phyloP scores from a whole-genome alignment of 2,329 filamentous ascomycete genomes.

The Trichoderma polysporum region DNA sequence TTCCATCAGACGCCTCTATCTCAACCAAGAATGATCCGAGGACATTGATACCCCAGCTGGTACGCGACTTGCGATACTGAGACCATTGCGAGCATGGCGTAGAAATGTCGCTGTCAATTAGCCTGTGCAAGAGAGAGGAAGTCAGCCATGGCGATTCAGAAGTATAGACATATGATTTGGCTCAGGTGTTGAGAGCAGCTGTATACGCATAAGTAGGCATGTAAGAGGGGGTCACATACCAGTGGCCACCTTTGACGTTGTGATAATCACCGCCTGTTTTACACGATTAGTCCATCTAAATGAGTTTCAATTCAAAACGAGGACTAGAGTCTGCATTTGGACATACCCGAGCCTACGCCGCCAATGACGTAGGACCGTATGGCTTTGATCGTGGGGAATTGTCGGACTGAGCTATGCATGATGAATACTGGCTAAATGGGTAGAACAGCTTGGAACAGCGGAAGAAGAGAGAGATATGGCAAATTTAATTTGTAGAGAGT shows the following conservation, averaged over 20 bases:
- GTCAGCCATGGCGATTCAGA: neutral
- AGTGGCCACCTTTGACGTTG: constrained; percentile 71
- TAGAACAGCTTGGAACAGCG: neutral
- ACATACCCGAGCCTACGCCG: constrained; percentile 36
- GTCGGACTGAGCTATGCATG: constrained; percentile 49
- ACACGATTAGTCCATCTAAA: neutral
- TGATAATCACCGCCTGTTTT: constrained; percentile 72
- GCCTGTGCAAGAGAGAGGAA: constrained; percentile 53
- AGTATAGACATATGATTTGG: neutral
- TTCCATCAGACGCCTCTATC: constrained; percentile 84
- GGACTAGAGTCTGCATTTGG: neutral
- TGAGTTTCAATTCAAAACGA: neutral
- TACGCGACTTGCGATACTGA: constrained; percentile 81
- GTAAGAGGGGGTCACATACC: constrained; percentile 44
- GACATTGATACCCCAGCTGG: constrained; percentile 94
- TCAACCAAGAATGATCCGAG: constrained; percentile 89
- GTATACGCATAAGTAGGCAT: too few relatives aligned
- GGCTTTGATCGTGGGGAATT: constrained; percentile 74
- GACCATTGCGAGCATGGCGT: constrained; percentile 74
- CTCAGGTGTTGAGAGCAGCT: neutral
- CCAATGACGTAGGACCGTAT: constrained; percentile 53
- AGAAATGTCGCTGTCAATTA: constrained; percentile 88
- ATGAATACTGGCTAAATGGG: neutral
- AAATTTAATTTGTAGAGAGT: neutral
- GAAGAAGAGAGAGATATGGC: neutral